phyloP scores from a whole-genome alignment of 345 rosid species.

The Populus davidiana region DNA sequence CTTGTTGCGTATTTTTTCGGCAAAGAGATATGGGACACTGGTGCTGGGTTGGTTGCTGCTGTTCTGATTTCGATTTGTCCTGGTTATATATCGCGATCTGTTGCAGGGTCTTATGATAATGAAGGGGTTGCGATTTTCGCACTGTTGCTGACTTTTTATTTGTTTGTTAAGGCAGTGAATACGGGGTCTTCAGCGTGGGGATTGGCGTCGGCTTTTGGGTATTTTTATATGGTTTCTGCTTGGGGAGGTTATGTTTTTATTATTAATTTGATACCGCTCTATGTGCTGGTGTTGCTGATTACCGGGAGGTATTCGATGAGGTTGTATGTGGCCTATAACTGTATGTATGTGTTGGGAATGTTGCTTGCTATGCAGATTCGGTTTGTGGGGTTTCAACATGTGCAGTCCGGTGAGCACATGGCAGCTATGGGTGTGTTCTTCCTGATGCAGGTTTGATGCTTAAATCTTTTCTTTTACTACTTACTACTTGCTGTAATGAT shows the following conservation, averaged over 20 bases:
- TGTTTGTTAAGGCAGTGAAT: slow-evolving; percentile 88
- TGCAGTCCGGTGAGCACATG: slow-evolving; percentile 99
- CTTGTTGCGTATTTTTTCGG: slow-evolving; percentile 94
- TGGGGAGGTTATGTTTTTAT: slow-evolving; percentile 99
- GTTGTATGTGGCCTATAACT: slow-evolving; percentile 87
- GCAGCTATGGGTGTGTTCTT: slow-evolving; percentile 97
- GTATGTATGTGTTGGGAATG: slow-evolving; percentile 94
- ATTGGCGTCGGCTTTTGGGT: slow-evolving; percentile 88
- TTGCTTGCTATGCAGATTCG: slow-evolving; percentile 97
- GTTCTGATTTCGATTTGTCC: slow-evolving; percentile 88
- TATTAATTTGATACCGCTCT: slow-evolving; percentile 89
- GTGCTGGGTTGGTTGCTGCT: slow-evolving; percentile 95
- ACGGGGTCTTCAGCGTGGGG: slow-evolving; percentile 92
- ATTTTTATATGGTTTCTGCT: slow-evolving; percentile 97
- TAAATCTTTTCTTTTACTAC: neutral
- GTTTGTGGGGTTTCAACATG: slow-evolving; percentile 98
- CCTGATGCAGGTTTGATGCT: slow-evolving; percentile 71
- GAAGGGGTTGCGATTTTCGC: slow-evolving; percentile 97
- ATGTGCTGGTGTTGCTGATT: slow-evolving; percentile 82
- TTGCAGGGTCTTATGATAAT: slow-evolving; percentile 93
- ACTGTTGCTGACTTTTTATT: slow-evolving; percentile 73
- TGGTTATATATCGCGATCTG: slow-evolving; percentile 95
- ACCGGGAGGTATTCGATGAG: slow-evolving; percentile 96
- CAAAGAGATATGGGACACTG: slow-evolving; percentile 93
- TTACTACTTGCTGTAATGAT: neutral